Conservation (phyloP, 176 grass and related monocot species). For the Tillandsia leiboldiana region DNA sequence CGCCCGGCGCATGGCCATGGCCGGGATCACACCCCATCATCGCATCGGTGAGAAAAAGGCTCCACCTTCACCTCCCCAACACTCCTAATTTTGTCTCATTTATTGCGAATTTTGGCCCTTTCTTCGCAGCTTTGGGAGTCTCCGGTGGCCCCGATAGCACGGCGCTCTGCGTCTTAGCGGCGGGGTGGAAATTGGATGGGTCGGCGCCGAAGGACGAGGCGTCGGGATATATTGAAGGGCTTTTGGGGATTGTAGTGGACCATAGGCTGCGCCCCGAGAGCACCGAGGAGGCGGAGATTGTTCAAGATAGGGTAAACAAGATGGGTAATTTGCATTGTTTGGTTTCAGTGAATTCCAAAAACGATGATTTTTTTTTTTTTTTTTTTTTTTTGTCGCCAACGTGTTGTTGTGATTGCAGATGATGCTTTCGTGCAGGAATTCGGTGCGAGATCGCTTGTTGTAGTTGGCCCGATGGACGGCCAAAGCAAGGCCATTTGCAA, state of each 20-base stretch:
- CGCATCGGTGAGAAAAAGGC: slow-evolving; percentile 43
- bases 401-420: too few species aligned
- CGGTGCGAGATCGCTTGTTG: slow-evolving; percentile 72
- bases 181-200: slow-evolving; percentile 58
- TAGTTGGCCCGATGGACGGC: slow-evolving; percentile 65
- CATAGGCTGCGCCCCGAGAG: slow-evolving; percentile 69
- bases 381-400: too few species aligned
- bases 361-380: background rate
- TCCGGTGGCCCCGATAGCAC: slow-evolving; percentile 91
- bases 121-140: slow-evolving; percentile 49
- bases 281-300: slow-evolving; percentile 56
- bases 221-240: slow-evolving; percentile 45
- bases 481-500: slow-evolving; percentile 84
- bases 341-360: background rate
- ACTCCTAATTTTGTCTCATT: background rate
- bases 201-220: slow-evolving; percentile 14
- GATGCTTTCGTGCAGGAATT: slow-evolving; percentile 38
- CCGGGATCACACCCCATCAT: slow-evolving; percentile 73
- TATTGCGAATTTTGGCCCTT: background rate
- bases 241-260: slow-evolving; percentile 75
- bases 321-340: slow-evolving; percentile 44
- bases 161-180: slow-evolving; percentile 66
- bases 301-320: slow-evolving; percentile 50
- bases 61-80: background rate
- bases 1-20: slow-evolving; percentile 58